Percentiles rank a stretch among this genome's conserved stretches.
These are phyloP conservation scores for Arabidopsis hybrid DNA, from an alignment of 441 rosid genomes.

Conservation along the genomic window DNA sequence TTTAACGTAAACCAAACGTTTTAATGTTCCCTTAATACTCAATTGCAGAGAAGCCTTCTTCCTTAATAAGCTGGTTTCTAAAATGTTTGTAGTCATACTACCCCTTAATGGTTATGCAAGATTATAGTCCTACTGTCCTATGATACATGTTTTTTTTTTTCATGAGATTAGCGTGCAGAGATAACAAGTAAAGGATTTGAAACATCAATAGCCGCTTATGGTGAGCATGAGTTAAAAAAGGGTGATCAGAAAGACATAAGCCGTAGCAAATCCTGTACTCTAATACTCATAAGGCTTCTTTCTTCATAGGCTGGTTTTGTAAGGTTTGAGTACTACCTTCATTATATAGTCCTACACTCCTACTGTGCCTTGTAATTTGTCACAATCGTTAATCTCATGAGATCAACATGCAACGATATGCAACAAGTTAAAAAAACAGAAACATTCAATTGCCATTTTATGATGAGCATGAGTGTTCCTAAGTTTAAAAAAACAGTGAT, in stretches of 20 bases:
- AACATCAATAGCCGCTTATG: too few relatives aligned
- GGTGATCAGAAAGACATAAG: too few relatives aligned
- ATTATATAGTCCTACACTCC: neutral
- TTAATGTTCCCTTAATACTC: neutral
- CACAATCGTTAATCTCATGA: neutral
- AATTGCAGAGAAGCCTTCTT: too few relatives aligned
- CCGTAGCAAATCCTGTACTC: neutral
- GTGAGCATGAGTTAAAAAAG: too few relatives aligned
- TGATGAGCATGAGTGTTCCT: neutral
- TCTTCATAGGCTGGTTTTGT: neutral
- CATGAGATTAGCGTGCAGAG: too few relatives aligned
- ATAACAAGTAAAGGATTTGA: too few relatives aligned
- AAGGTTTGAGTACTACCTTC: conserved; percentile 1
- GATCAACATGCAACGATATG: neutral
- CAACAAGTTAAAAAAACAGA: neutral
- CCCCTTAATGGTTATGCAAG: neutral
- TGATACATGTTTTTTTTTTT: too few relatives aligned
- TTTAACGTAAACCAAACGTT: too few relatives aligned
- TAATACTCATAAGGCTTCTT: neutral
- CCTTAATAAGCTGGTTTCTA: too few relatives aligned
- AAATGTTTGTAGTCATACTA: too few relatives aligned
- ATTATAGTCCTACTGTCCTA: too few relatives aligned
- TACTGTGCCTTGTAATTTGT: neutral
- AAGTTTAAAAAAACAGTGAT: neutral
- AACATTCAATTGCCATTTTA: neutral